Conservation (phyloP, 192 early-diverging fungal species). For the Diversispora epigaea region DNA sequence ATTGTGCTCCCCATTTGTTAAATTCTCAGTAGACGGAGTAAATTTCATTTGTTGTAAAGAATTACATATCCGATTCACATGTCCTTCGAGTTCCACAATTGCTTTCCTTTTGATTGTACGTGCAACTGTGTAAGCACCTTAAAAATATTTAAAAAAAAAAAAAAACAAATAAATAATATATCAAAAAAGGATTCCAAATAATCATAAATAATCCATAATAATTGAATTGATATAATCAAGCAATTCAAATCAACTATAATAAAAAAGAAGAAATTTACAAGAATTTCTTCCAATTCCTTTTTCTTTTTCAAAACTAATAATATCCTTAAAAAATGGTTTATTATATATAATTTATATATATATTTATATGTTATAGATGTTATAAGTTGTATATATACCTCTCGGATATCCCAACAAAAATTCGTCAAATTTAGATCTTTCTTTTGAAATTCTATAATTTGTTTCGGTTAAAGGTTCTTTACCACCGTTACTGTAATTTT, state of each 20-base stretch:
- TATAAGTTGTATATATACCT: not conserved
- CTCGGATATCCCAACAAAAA: slow-evolving; percentile 7
- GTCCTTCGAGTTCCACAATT: slow-evolving; percentile 57
- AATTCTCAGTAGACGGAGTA: not conserved
- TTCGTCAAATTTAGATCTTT: not conserved
- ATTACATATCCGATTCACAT: slow-evolving; percentile 48
- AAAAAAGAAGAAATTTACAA: not conserved
- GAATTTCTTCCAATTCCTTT: too few species aligned
- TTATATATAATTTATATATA: too few species aligned
- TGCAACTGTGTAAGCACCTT: slow-evolving; percentile 65
- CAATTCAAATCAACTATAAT: not conserved
- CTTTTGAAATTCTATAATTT: too few species aligned
- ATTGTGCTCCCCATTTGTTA: too few species aligned
- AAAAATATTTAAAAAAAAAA: not conserved
- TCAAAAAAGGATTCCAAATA: too few species aligned
- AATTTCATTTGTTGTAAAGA: slow-evolving; percentile 55
- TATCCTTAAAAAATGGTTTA: too few species aligned
- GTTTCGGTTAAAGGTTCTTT: too few species aligned
- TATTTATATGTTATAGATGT: too few species aligned
- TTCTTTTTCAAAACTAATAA: too few species aligned
- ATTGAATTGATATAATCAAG: not conserved
- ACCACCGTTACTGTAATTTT: too few species aligned
- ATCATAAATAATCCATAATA: not conserved
- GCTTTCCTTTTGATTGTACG: slow-evolving; percentile 53
- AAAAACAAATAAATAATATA: too few species aligned